Percentiles rank a stretch among this genome's conserved stretches.
phyloP scores from a whole-genome alignment of 176 grass and related monocot genomes.

The Bromus sterilis region DNA sequence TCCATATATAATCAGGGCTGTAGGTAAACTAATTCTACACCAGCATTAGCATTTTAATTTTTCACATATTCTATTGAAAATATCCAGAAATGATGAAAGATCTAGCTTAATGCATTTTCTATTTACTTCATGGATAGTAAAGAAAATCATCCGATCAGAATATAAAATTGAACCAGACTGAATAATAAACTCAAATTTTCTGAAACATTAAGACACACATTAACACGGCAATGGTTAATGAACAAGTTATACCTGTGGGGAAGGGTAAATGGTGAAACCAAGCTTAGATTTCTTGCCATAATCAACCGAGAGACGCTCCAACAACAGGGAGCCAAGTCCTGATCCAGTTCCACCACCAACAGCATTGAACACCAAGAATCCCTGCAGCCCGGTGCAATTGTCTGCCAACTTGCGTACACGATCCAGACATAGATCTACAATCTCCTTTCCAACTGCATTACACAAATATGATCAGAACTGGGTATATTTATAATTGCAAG shows the following conservation, averaged over 20 bases:
- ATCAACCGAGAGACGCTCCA: conserved; percentile 95
- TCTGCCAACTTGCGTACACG: conserved; percentile 90
- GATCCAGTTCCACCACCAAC: conserved; percentile 95
- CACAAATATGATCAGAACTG: conserved; percentile 1
- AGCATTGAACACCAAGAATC: conserved; percentile 93
- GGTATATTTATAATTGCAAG: not conserved
- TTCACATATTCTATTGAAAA: not conserved
- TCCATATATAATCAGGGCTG: not conserved
- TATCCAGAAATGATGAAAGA: not conserved
- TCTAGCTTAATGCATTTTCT: not conserved
- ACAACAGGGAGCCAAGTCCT: conserved; percentile 78
- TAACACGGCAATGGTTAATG: not conserved
- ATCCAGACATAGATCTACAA: conserved; percentile 88
- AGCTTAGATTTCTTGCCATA: conserved; percentile 99
- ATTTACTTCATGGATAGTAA: not conserved
- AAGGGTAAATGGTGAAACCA: conserved; percentile 97
- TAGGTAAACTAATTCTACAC: conserved; percentile 6
- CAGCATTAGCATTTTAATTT: not conserved
- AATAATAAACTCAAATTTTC: not conserved
- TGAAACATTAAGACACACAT: not conserved
- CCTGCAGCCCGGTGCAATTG: conserved; percentile 95
- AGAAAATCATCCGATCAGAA: not conserved
- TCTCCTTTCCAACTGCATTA: conserved; percentile 86
- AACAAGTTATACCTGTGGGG: conserved; percentile 55
- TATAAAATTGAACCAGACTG: not conserved